Evolutionary conservation across 2,329 filamentous ascomycete species (phyloP).

Genomic region (Arthrobotrys musiformis): DNA sequence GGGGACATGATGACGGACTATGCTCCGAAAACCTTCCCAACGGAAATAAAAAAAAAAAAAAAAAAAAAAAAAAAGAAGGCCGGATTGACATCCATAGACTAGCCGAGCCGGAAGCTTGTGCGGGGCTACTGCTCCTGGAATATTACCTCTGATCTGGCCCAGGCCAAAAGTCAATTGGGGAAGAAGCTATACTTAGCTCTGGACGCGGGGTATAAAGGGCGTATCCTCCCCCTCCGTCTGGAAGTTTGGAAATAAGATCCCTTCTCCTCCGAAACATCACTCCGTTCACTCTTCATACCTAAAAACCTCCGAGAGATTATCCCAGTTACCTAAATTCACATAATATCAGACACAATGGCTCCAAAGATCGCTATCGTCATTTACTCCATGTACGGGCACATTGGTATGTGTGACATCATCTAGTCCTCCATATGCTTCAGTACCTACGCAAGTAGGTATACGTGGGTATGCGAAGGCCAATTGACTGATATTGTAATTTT

Average conservation of each 20-base stretch:
- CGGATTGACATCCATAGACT: neutral
- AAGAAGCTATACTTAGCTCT: conserved; percentile 5
- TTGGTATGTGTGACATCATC: conserved; percentile 63
- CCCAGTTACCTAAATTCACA: conserved; percentile 19
- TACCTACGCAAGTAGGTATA: no score
- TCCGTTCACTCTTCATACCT: neutral
- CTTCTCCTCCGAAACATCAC: neutral
- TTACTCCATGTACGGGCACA: conserved; percentile 95
- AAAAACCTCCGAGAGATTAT: conserved; percentile 26
- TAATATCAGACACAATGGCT: conserved; percentile 71
- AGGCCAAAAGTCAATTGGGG: conserved; percentile 2
- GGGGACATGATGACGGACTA: neutral
- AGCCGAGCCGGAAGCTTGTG: conserved; percentile 1
- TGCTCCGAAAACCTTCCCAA: neutral
- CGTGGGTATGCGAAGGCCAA: neutral
- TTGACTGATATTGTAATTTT: conserved; percentile 1
- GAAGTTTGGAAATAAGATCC: neutral
- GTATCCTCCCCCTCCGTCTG: neutral
- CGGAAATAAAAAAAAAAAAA: neutral
- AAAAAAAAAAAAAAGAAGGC: neutral
- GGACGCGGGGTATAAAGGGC: neutral
- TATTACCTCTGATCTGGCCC: neutral
- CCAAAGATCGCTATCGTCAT: conserved; percentile 92
- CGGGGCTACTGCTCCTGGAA: neutral
- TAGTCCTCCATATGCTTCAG: neutral